These are phyloP conservation scores for Diospyros lotus DNA, from an alignment of 148 eudicot species.

Conservation along the genomic window DNA sequence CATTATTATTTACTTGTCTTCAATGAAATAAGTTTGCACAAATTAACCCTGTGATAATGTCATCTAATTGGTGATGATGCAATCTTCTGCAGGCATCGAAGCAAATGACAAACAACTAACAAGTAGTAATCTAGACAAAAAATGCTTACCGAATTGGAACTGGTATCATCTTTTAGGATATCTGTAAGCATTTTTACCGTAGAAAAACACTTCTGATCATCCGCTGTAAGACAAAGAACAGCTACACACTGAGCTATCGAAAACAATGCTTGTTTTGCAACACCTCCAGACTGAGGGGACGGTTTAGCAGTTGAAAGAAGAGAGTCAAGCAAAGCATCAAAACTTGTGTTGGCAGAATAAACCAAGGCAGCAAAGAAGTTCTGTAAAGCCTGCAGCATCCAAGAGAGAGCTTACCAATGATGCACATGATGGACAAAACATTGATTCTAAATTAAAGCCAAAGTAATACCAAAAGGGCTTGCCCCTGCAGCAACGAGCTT, in stretches of 20 bases:
- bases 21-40: background rate
- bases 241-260: slow-evolving; percentile 99
- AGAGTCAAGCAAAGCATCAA: slow-evolving; percentile 78
- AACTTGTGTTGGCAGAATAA: slow-evolving; percentile 88
- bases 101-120: background rate
- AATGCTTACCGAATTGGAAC: slow-evolving; percentile 59
- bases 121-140: background rate
- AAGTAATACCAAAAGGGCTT: slow-evolving; percentile 75
- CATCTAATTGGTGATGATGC: background rate
- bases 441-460: slow-evolving; percentile 1
- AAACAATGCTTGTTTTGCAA: slow-evolving; percentile 92
- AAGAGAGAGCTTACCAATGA: background rate
- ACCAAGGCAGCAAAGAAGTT: slow-evolving; percentile 81
- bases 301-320: slow-evolving; percentile 88
- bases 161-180: slow-evolving; percentile 68
- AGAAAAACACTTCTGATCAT: slow-evolving; percentile 70
- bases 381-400: slow-evolving; percentile 68
- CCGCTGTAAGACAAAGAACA: slow-evolving; percentile 97
- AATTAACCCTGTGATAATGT: background rate
- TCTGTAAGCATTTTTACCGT: slow-evolving; percentile 85
- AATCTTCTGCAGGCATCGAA: background rate
- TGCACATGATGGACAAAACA: slow-evolving; percentile 11
- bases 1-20: background rate
- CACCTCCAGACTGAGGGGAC: slow-evolving; percentile 79
- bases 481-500: slow-evolving; percentile 97